Evolutionary conservation across 2,329 filamentous ascomycete genomes (phyloP).

Genomic region (Alternaria incomplexa): DNA sequence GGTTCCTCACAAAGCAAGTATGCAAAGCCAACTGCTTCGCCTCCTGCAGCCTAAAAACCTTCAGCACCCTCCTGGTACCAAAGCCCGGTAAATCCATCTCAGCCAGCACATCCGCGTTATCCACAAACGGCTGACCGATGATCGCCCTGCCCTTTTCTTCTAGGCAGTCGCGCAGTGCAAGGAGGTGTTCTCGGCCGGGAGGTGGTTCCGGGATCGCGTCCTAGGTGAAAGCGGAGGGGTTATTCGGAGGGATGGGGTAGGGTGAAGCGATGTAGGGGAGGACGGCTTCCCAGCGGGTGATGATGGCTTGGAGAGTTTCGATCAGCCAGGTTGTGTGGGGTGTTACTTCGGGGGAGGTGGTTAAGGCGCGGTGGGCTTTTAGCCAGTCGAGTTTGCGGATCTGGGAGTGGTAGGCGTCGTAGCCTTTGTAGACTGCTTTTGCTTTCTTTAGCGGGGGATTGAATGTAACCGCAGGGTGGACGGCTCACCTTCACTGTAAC

Average conservation of each 20-base stretch:
- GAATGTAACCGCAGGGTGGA: too few species aligned
- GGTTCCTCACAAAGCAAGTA: not conserved
- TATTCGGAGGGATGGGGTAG: not conserved
- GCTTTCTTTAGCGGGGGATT: not conserved
- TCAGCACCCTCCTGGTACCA: not conserved
- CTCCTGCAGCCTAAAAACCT: not conserved
- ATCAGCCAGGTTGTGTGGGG: not conserved
- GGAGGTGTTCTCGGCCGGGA: not conserved
- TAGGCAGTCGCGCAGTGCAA: not conserved
- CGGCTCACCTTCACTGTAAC: not conserved
- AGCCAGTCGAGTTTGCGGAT: not conserved
- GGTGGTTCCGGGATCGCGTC: not conserved
- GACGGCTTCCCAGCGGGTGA: not conserved
- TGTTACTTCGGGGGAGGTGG: not conserved
- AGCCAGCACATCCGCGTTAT: not conserved
- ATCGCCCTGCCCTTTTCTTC: not conserved
- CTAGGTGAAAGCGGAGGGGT: not conserved
- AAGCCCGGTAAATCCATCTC: not conserved
- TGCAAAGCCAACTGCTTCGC: not conserved
- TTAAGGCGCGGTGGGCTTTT: not conserved
- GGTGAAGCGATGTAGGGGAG: not conserved
- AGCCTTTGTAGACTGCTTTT: not conserved
- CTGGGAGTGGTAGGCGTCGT: not conserved
- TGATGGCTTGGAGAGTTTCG: not conserved
- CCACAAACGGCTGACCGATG: not conserved